phyloP scores from a whole-genome alignment of 805 yeast genomes.

The Hanseniaspora lindneri region DNA sequence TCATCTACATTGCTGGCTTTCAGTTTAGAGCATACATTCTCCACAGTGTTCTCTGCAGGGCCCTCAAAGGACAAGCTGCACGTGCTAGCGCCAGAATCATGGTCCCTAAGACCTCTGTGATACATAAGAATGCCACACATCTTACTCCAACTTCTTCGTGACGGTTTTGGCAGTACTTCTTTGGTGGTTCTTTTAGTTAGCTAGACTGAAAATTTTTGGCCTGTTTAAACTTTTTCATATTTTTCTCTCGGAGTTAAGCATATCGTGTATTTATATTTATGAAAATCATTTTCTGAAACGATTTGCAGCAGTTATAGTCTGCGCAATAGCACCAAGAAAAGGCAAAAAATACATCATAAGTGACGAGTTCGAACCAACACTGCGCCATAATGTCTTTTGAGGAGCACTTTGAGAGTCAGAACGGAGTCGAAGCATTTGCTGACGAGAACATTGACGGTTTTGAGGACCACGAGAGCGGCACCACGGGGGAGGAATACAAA shows the following conservation, averaged over 20 bases:
- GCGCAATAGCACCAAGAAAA: no score
- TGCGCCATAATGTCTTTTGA: slow-evolving; percentile 14
- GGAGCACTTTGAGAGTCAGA: slow-evolving; percentile 12
- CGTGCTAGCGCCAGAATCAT: no score
- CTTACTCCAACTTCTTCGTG: background rate
- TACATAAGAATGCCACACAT: slow-evolving; percentile 16
- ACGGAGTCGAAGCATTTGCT: background rate
- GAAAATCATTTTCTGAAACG: no score
- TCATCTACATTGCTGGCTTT: background rate
- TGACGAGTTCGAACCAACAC: background rate
- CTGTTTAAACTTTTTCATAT: no score
- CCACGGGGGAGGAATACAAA: slow-evolving; percentile 10
- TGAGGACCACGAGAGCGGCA: background rate
- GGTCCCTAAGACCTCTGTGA: no score
- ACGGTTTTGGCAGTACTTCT: background rate
- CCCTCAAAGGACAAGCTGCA: no score
- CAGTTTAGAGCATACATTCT: background rate
- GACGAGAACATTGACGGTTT: slow-evolving; percentile 7
- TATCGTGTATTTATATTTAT: background rate
- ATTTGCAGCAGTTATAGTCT: no score
- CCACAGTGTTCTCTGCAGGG: background rate
- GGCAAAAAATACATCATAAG: background rate
- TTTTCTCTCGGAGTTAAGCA: background rate
- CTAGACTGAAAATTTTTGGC: background rate
- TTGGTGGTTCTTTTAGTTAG: background rate